phyloP scores from a whole-genome alignment of 2,329 filamentous ascomycete species.

The Neonectria neomacrospora region DNA sequence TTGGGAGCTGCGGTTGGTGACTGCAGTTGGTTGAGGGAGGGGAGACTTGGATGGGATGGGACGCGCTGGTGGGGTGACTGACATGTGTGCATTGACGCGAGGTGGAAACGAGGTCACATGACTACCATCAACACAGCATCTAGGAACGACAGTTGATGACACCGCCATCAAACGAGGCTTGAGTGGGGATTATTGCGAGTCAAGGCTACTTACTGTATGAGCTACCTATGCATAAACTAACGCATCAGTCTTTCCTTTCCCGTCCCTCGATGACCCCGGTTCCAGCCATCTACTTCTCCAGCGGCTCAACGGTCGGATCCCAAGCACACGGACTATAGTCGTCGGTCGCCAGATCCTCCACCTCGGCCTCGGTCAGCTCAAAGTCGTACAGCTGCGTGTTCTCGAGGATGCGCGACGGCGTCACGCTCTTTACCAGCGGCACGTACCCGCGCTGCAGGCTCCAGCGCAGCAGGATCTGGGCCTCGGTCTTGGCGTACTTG shows the following conservation, averaged over 20 bases:
- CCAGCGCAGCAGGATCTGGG: constrained; percentile 84
- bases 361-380: constrained; percentile 64
- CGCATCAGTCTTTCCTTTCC: too few relatives aligned
- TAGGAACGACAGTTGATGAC: background rate
- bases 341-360: constrained; percentile 59
- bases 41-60: constrained; percentile 4
- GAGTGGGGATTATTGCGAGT: background rate
- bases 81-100: constrained; percentile 33
- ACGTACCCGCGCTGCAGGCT: constrained; percentile 82
- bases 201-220: background rate
- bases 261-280: background rate
- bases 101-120: constrained; percentile 44
- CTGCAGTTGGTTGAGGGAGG: constrained; percentile 2
- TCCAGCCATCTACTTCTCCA: constrained; percentile 52
- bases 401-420: constrained; percentile 71
- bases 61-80: constrained; percentile 28
- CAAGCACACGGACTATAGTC: constrained; percentile 67
- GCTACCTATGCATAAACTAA: background rate
- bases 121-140: constrained; percentile 16
- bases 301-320: constrained; percentile 63
- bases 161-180: background rate
- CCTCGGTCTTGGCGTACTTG: constrained; percentile 78
- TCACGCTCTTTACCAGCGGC: constrained; percentile 80
- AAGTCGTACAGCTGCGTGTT: constrained; percentile 70
- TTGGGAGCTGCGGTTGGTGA: background rate